phyloP scores from a whole-genome alignment of 495 filamentous ascomycete species.

The Penicillium canariense region DNA sequence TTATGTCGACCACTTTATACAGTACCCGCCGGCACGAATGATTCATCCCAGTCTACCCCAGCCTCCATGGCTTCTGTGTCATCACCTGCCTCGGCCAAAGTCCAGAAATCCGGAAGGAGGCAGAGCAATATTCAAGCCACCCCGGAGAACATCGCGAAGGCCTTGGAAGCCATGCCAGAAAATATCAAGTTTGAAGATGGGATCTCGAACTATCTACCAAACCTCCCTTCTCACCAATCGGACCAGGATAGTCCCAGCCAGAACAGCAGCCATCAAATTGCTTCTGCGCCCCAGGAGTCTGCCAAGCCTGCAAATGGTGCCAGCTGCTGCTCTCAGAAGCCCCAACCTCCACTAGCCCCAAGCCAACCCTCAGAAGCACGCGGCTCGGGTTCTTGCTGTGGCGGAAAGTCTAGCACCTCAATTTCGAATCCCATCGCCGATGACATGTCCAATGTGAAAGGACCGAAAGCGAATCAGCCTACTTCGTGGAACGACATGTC shows the following conservation, averaged over 20 bases:
- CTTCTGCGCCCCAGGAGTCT: not conserved
- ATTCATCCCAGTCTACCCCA: slow-evolving; percentile 15
- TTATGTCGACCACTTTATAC: slow-evolving; percentile 44
- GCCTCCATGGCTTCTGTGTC: slow-evolving; percentile 10
- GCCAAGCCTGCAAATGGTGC: slow-evolving; percentile 7
- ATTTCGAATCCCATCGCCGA: not conserved
- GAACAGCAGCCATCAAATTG: not conserved
- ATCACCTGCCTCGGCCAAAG: slow-evolving; percentile 19
- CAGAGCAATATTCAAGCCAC: slow-evolving; percentile 29
- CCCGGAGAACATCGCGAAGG: slow-evolving; percentile 29
- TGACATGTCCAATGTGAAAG: not conserved
- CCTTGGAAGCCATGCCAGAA: slow-evolving; percentile 24
- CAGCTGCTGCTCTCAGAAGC: slow-evolving; percentile 34
- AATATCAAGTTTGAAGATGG: slow-evolving; percentile 27
- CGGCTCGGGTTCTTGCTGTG: slow-evolving; percentile 33
- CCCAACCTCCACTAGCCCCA: slow-evolving; percentile 6
- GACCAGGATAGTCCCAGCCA: slow-evolving; percentile 4
- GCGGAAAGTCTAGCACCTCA: slow-evolving; percentile 13
- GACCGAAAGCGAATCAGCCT: slow-evolving; percentile 5
- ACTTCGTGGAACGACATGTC: slow-evolving; percentile 12
- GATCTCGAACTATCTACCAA: slow-evolving; percentile 6
- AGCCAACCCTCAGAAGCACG: slow-evolving; percentile 14
- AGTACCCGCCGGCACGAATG: slow-evolving; percentile 24
- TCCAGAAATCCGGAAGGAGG: slow-evolving; percentile 29
- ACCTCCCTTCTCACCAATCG: slow-evolving; percentile 5